Percentiles rank a stretch among this genome's conserved stretches.
Conservation (phyloP, 2,329 filamentous ascomycete genomes). For the Microdochium paspali region DNA sequence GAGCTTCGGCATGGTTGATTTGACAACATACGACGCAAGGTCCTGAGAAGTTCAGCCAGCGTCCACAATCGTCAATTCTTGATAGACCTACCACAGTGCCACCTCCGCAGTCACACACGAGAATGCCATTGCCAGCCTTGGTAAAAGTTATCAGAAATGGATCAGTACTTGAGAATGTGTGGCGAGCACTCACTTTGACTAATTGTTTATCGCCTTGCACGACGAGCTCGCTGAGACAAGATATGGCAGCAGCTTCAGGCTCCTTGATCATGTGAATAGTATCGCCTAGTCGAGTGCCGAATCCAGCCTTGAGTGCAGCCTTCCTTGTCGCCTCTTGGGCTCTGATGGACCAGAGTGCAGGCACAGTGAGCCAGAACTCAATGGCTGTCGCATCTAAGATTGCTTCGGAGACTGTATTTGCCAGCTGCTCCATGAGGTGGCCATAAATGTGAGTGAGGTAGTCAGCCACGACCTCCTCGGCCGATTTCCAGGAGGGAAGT, state of each 20-base stretch:
- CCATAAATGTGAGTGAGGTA: neutral
- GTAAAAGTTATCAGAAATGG: neutral
- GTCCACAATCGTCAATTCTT: no score
- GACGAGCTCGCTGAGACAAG: neutral
- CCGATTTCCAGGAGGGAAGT: neutral
- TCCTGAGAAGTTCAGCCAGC: neutral
- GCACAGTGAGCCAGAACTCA: neutral
- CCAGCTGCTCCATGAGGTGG: neutral
- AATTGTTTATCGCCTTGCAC: neutral
- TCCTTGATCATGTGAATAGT: neutral
- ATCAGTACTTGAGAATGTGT: neutral
- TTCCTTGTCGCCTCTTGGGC: neutral
- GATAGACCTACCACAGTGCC: neutral
- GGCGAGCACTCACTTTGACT: neutral
- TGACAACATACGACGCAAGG: neutral
- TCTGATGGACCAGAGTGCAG: neutral
- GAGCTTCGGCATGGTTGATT: neutral
- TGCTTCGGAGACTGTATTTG: neutral
- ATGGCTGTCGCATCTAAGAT: neutral
- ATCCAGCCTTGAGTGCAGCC: neutral
- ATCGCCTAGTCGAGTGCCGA: neutral
- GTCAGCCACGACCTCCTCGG: neutral
- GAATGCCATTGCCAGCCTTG: neutral
- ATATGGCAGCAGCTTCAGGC: neutral
- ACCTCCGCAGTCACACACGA: neutral